Conservation (phyloP, 495 filamentous ascomycete genomes). For the Daldinia vernicosa region DNA sequence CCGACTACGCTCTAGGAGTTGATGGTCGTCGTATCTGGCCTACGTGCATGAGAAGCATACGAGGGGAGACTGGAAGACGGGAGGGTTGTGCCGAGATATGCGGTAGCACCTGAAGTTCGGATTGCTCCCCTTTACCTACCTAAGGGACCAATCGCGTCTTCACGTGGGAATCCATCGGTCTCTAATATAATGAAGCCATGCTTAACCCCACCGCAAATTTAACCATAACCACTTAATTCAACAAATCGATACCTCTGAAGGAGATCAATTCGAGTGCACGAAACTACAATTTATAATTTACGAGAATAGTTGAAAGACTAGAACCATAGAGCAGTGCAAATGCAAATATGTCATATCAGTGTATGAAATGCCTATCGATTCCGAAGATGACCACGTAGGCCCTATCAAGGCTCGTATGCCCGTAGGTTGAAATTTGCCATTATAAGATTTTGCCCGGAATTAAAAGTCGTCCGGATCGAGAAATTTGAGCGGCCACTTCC, state of each 20-base stretch:
- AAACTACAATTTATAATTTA: neutral
- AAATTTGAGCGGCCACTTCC: conserved; percentile 13
- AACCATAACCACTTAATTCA: neutral
- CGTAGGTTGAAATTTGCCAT: conserved; percentile 14
- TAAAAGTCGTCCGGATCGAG: conserved; percentile 17
- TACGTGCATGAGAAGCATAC: neutral
- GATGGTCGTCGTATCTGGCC: neutral
- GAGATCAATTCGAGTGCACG: neutral
- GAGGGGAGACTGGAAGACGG: neutral
- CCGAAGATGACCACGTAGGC: conserved; percentile 22
- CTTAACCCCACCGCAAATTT: neutral
- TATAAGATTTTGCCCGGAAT: conserved; percentile 20
- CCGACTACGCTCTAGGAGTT: neutral
- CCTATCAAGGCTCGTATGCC: neutral
- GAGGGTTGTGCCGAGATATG: neutral
- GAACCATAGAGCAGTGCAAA: neutral
- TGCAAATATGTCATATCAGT: conserved; percentile 20
- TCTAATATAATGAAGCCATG: neutral
- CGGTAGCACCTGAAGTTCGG: neutral
- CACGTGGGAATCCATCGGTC: neutral
- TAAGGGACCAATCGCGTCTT: neutral
- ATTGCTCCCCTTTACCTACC: neutral
- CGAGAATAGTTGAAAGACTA: neutral
- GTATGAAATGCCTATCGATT: conserved; percentile 32
- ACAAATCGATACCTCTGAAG: neutral